Evolutionary conservation across 2,329 filamentous ascomycete genomes (phyloP).

Genomic region (Trichoderma simmonsii): DNA sequence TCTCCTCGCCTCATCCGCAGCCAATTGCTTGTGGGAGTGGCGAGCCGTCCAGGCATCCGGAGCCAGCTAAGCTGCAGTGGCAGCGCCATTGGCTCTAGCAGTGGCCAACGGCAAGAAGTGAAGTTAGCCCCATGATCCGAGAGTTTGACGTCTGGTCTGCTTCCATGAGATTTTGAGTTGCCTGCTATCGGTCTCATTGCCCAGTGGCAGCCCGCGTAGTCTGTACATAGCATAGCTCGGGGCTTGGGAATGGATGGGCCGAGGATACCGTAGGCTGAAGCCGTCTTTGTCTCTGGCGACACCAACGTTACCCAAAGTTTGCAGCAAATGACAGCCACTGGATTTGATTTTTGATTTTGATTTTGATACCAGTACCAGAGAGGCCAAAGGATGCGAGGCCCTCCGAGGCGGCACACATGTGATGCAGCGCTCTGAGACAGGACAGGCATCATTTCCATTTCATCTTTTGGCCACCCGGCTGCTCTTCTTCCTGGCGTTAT

Average conservation of each 20-base stretch:
- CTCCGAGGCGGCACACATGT: not conserved
- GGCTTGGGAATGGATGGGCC: not conserved
- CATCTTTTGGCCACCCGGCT: too few species aligned
- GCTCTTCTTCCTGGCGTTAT: not conserved
- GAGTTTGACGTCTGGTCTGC: not conserved
- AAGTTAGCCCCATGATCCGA: not conserved
- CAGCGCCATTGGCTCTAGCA: not conserved
- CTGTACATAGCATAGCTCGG: not conserved
- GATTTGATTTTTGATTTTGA: not conserved
- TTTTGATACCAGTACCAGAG: not conserved
- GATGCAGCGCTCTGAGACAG: not conserved
- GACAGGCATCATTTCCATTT: not conserved
- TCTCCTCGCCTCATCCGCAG: slow-evolving; percentile 4
- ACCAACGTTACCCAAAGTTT: not conserved
- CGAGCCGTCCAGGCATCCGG: slow-evolving; percentile 7
- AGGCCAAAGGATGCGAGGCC: not conserved
- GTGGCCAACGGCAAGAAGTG: not conserved
- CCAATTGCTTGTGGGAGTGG: not conserved
- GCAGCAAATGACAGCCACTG: not conserved
- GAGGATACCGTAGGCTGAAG: slow-evolving; percentile 11
- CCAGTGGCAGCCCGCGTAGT: not conserved
- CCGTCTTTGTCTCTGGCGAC: not conserved
- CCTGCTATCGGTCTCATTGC: not conserved
- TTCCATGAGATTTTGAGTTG: not conserved
- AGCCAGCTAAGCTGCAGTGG: not conserved